Conservation (phyloP, 1,284 basidiomycete species). For the Schizophyllum amplum region DNA sequence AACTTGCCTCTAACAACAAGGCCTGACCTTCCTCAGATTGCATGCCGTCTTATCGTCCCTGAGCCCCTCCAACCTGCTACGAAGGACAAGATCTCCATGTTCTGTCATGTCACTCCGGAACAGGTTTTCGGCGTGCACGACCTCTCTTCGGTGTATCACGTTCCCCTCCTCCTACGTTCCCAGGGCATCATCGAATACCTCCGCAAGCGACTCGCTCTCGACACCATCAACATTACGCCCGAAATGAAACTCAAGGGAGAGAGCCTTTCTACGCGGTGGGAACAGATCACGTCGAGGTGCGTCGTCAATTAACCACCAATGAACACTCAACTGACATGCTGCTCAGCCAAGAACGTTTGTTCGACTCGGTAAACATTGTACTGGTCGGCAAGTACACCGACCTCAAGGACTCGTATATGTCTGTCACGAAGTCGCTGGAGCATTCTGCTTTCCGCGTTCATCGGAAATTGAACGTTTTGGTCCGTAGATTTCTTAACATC, state of each 20-base stretch:
- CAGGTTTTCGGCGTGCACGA: constrained; percentile 98
- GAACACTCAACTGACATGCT: constrained; percentile 3
- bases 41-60: constrained; percentile 74
- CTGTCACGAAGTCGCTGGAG: constrained; percentile 94
- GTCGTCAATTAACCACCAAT: constrained; percentile 12
- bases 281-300: constrained; percentile 72
- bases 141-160: constrained; percentile 95
- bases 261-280: constrained; percentile 72
- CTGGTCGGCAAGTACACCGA: constrained; percentile 98
- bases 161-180: constrained; percentile 86
- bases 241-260: constrained; percentile 57
- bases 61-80: constrained; percentile 76
- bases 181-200: constrained; percentile 91
- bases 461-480: constrained; percentile 76
- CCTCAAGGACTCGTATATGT: constrained; percentile 98
- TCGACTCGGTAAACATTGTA: constrained; percentile 86
- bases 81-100: constrained; percentile 98
- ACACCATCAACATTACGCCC: constrained; percentile 46
- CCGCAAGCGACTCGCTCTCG: constrained; percentile 73
- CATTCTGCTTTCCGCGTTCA: constrained; percentile 93
- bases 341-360: constrained; percentile 81
- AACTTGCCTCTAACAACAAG: neutral
- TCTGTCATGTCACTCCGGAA: constrained; percentile 91
- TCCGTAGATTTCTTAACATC: constrained; percentile 24
- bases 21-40: constrained; percentile 52